phyloP scores from a whole-genome alignment of 306 rosid species.

The Corylus avellana region DNA sequence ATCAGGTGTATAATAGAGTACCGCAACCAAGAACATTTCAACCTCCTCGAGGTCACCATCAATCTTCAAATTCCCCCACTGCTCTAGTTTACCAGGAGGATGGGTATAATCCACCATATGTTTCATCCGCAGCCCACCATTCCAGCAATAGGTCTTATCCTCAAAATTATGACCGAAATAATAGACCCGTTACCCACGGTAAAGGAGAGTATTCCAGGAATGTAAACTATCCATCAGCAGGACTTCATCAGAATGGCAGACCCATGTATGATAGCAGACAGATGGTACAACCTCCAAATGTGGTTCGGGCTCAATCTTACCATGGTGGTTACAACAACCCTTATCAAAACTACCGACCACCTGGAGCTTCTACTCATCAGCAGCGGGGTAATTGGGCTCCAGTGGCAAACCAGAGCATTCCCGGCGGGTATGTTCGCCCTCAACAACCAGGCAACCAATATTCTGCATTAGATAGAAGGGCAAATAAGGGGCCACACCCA shows the following conservation, averaged over 20 bases:
- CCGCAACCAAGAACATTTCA: conserved; percentile 39
- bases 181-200: conserved; percentile 25
- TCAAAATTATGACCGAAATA: conserved; percentile 47
- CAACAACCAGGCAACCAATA: conserved; percentile 59
- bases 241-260: conserved; percentile 38
- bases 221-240: conserved; percentile 47
- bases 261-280: conserved; percentile 36
- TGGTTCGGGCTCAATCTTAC: conserved; percentile 27
- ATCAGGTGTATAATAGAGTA: conserved; percentile 33
- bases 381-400: conserved; percentile 41
- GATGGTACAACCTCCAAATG: conserved; percentile 23
- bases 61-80: conserved; percentile 26
- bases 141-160: conserved; percentile 42
- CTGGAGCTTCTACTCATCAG: conserved; percentile 31
- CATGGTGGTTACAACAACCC: conserved; percentile 38
- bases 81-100: conserved; percentile 31
- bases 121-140: conserved; percentile 17
- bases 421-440: conserved; percentile 42
- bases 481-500: conserved; percentile 50
- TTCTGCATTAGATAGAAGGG: conserved; percentile 53
- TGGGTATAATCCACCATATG: conserved; percentile 37
- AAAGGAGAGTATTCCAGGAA: conserved; percentile 35
- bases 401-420: conserved; percentile 22
- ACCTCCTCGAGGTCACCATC: conserved; percentile 32
- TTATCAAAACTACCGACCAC: conserved; percentile 40